Base-by-base conservation (phyloP, 2,329 filamentous ascomycete species). In the Aureobasidium melanogenum region DNA sequence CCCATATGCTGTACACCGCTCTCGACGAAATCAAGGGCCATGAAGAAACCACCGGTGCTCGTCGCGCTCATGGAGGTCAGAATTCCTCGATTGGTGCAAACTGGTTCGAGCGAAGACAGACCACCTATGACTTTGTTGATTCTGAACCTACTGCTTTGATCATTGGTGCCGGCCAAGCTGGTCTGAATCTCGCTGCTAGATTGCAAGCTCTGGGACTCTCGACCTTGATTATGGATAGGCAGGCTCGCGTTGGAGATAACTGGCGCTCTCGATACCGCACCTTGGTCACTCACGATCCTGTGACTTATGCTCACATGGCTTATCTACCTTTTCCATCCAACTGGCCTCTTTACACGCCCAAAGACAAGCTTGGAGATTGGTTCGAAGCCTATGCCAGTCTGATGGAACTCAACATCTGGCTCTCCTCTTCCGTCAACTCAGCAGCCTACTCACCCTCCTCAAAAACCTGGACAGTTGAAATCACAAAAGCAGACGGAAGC, bases 301-400 rank as follows among this genome's bases (percentile, higher is more conserved):
- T 88, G 2, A 85, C 76, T 71, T 78, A 74, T 60, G 79, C 82
- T 59, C 81, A 84, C 67, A 74, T 88, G 75, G 83, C 86, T 0
- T 89, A 87, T 69, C 66, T 89, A 4, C 73, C 75, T 0, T 89
- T 88, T 68, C 87, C 86, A 0, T 68, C 78, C 0, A 79, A 80
- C 57, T 89, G 86, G 86, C 86, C 86, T 3, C 72, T 87, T 17
- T 89, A 87, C 70, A 88, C 85, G 0, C 85, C 86, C 5, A 89
- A 88, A 68, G 86, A 89, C 70, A 89, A 89, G 68, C 75, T 88
- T 0, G 87, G 79, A 1, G 84, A 88, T 46, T 89, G 84, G 73
- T 84, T 89, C 63, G 85, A 88, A 65, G 75, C 80, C 0, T 89
- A 89, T 65, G 86, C 81, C 0, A 79, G 75, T 5, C 71, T 84